phyloP scores from a whole-genome alignment of 805 yeast genomes.

The Kregervanrija fluxuum region DNA sequence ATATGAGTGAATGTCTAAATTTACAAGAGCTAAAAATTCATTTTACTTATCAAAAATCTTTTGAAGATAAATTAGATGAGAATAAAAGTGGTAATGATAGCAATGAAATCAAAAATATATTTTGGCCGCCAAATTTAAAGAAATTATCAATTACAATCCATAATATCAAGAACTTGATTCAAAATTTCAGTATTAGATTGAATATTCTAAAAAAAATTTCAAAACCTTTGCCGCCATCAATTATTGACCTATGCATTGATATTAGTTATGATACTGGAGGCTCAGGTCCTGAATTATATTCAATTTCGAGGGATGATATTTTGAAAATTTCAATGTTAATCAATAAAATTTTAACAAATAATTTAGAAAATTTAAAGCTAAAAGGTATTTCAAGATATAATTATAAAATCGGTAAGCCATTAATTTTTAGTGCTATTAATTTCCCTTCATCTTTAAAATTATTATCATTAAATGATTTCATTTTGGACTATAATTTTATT shows the following conservation, averaged over 20 bases:
- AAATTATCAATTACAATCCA: slow-evolving; percentile 24
- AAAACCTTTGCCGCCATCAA: slow-evolving; percentile 22
- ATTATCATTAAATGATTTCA: slow-evolving; percentile 24
- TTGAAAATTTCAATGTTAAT: slow-evolving; percentile 20
- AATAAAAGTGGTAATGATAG: slow-evolving; percentile 1
- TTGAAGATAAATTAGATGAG: slow-evolving; percentile 9
- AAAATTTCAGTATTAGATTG: slow-evolving; percentile 22
- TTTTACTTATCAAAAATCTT: slow-evolving; percentile 20
- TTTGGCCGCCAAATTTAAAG: slow-evolving; percentile 23
- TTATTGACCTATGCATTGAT: slow-evolving; percentile 24
- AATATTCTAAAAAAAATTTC: slow-evolving; percentile 21
- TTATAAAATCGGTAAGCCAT: slow-evolving; percentile 24
- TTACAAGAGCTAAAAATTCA: slow-evolving; percentile 25
- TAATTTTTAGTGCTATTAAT: slow-evolving; percentile 22
- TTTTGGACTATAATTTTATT: slow-evolving; percentile 21
- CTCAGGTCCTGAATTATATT: slow-evolving; percentile 23
- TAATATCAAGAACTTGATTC: slow-evolving; percentile 22
- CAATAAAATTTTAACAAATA: slow-evolving; percentile 20
- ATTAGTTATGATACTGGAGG: slow-evolving; percentile 27
- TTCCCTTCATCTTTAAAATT: slow-evolving; percentile 22
- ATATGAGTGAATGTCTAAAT: slow-evolving; percentile 20
- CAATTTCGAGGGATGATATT: slow-evolving; percentile 24
- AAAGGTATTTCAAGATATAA: slow-evolving; percentile 27
- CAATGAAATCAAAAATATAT: slow-evolving; percentile 8
- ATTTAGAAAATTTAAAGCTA: slow-evolving; percentile 21